A percentile compares a stretch with the other conserved stretches of the same genome.
Evolutionary conservation across 495 filamentous ascomycete species (phyloP).

Genomic region (Neurospora sublineolata): DNA sequence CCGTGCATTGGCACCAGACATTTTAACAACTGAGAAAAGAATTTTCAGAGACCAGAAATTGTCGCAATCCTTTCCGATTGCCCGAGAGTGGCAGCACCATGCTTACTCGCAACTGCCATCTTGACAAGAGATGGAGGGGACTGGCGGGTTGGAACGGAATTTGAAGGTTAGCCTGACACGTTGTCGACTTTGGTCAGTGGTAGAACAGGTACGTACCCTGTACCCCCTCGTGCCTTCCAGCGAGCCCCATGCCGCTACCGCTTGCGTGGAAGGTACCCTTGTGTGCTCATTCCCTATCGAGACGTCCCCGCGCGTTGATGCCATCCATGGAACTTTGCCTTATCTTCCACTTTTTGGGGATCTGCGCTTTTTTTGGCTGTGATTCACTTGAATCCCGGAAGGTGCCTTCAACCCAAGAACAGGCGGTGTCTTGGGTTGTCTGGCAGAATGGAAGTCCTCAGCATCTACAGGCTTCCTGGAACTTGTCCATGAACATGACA

Average conservation of each 20-base stretch:
- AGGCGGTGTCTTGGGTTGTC: not conserved
- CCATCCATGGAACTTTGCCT: not conserved
- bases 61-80: not conserved
- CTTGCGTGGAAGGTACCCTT: not conserved
- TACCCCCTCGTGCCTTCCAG: not conserved
- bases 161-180: not conserved
- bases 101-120: not conserved
- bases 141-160: not conserved
- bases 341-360: not conserved
- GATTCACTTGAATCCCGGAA: not conserved
- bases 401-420: not conserved
- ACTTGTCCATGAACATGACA: not conserved
- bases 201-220: not conserved
- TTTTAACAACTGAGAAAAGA: not conserved
- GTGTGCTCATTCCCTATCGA: not conserved
- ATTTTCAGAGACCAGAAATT: not conserved
- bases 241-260: not conserved
- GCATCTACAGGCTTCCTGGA: not conserved
- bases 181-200: not conserved
- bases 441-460: not conserved
- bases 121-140: not conserved
- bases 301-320: not conserved
- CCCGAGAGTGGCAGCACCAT: not conserved
- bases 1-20: not conserved
- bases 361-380: not conserved